Evolutionary conservation across 129 eudicot genomes (phyloP).

Genomic region (Escallonia rubra): DNA sequence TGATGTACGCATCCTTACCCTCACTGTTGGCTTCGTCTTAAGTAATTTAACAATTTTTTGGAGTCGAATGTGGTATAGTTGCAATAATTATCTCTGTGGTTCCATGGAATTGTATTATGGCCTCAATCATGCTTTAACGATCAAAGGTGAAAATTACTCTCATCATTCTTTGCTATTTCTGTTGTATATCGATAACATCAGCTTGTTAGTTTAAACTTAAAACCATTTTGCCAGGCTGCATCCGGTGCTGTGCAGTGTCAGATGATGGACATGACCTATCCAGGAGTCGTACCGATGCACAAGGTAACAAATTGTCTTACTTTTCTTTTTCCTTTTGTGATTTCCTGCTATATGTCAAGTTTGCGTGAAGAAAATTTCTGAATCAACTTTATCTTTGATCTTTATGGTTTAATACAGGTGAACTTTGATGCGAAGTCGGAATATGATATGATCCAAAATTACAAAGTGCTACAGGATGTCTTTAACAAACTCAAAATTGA

Average conservation of each 20-base stretch:
- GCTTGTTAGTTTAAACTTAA: background rate
- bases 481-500: constrained; percentile 81
- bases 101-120: too few relatives aligned
- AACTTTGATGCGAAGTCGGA: constrained; percentile 87
- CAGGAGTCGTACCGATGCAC: constrained; percentile 95
- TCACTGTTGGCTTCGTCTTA: too few relatives aligned
- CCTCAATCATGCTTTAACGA: background rate
- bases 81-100: background rate
- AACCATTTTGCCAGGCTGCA: constrained; percentile 55
- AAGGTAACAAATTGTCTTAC: constrained; percentile 34
- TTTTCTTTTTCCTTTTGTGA: background rate
- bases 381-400: background rate
- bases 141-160: background rate
- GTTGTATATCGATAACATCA: background rate
- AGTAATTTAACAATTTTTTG: too few relatives aligned
- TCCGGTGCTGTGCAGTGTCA: constrained; percentile 99
- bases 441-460: constrained; percentile 95
- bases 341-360: too few relatives aligned
- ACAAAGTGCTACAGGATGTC: constrained; percentile 92
- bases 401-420: constrained; percentile 43
- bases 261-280: constrained; percentile 84
- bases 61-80: too few relatives aligned
- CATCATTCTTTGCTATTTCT: background rate
- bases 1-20: too few relatives aligned
- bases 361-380: too few relatives aligned